Base-by-base conservation (phyloP, 2,329 filamentous ascomycete genomes). In the Monilinia vaccinii-corymbosi region DNA sequence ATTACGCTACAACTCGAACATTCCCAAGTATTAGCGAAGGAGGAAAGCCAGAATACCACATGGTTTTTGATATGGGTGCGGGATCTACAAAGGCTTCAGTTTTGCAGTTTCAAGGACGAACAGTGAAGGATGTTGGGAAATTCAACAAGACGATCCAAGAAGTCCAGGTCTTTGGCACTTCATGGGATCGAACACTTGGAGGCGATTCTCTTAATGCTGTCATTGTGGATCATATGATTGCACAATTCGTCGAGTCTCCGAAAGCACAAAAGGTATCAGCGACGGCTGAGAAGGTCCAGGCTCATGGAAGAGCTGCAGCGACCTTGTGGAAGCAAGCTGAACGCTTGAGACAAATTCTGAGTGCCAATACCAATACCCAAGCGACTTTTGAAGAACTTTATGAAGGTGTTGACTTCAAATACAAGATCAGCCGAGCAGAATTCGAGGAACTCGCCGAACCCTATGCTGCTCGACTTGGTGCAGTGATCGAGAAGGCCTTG, bases 91-190 rank as follows among this genome's bases (percentile, higher is more conserved):
- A 91, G 68, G 93, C 93, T 5, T 94, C 91, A 8, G 78, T 99
- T 56, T 76, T 99, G 72, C 88, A 86, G 69, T 96, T 99, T 76
- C 92, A 97, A 74, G 88, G 89, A 71, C 86, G 87, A 67, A 86
- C 82, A 1, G 87, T 97, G 64, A 99, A 97, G 79, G 93, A 97
- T 68, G 76, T 93, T 59, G 92, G 91, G 66, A 91, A 89, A 73
- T 93, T 84, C 78, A 97, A 97, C 80, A 97, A 97, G 82, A 97
- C 91, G 1, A 77, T 99, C 36, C 94, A 97, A 72, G 94, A 99
- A 73, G 87, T 97, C n/a, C 84, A 91, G 63, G 89, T 96, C 42
- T 69, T 97, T 48, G 92, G 93, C 61, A 82, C 82, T 66, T 91
- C 90, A 62, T 99, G 90, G 89, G 94, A 99, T 71, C 84, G 84